Percentiles rank a stretch among this genome's conserved stretches.
phyloP scores from a whole-genome alignment of 2,329 filamentous ascomycete species.

The Podosphaera aphanis region DNA sequence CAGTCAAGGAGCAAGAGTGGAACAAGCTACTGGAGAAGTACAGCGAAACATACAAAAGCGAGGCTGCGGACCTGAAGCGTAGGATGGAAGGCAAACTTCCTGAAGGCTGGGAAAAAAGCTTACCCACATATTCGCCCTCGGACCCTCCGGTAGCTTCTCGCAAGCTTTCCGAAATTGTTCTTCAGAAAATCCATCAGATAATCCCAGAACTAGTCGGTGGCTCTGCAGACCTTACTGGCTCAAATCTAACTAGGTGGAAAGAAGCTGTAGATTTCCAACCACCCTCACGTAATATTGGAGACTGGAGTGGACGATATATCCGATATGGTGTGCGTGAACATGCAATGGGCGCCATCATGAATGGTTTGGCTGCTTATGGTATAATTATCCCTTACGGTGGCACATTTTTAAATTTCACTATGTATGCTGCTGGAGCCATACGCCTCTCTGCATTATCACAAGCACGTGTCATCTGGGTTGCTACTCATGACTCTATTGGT shows the following conservation, averaged over 20 bases:
- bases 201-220: slow-evolving; percentile 86
- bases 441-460: slow-evolving; percentile 83
- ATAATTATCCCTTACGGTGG: slow-evolving; percentile 82
- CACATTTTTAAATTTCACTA: slow-evolving; percentile 99
- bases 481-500: slow-evolving; percentile 97
- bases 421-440: slow-evolving; percentile 85
- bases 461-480: slow-evolving; percentile 80
- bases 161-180: slow-evolving; percentile 87
- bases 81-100: slow-evolving; percentile 66
- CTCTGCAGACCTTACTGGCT: slow-evolving; percentile 92
- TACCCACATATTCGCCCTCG: slow-evolving; percentile 71
- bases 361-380: slow-evolving; percentile 87
- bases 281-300: slow-evolving; percentile 59
- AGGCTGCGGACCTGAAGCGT: slow-evolving; percentile 60
- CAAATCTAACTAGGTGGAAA: slow-evolving; percentile 98
- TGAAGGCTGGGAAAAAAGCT: slow-evolving; percentile 84
- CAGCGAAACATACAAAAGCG: slow-evolving; percentile 47
- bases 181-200: slow-evolving; percentile 61
- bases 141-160: slow-evolving; percentile 75
- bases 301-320: slow-evolving; percentile 78
- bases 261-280: slow-evolving; percentile 92
- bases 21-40: slow-evolving; percentile 84
- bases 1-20: slow-evolving; percentile 82
- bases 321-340: slow-evolving; percentile 85
- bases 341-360: slow-evolving; percentile 78